Evolutionary conservation across 352 stramenopile genomes (phyloP), one percentile per base, ranked within the genome.

Genomic region (Globisporangium recalcitrans): DNA sequence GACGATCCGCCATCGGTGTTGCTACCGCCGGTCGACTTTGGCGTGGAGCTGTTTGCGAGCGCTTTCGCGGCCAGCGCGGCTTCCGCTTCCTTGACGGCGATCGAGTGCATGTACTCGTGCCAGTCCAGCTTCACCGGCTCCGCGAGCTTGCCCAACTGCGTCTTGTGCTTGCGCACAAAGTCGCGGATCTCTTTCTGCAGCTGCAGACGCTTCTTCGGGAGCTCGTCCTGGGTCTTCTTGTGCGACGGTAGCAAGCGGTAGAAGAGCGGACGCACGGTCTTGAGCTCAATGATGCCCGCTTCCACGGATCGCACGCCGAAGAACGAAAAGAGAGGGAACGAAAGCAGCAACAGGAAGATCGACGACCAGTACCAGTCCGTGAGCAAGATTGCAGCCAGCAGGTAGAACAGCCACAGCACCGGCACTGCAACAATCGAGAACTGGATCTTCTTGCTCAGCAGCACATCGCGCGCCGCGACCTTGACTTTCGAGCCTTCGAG

Each of bases 391-490:
- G 90, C 83, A 22, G 92, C 71, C 27, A 96, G 61, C 51, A 88
- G 74, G 69, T 98, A 97, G 38, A 90, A 72, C 59, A 96, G 60
- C 78, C 89, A 96, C 9, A 98, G 75, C 57, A 82, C 63, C 11
- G 91, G 91, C 53, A 98, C 88, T 0, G 93, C 84, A 34, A 97
- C 76, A 32, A 97, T 95, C 36, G 87, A 97, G 49, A 97, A 93
- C 57, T 93, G 77, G 60, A 98, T 97, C 73, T 98, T 98, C 74
- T 97, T 97, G 70, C 84, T 96, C 22, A 97, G 60, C 48, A 97
- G 58, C 4, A 98, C 92, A 57, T 98, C 93, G 19, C 84, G 81
- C 31, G 78, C 93, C 22, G 82, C 74, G 40, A 98, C 84, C 65
- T 98, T 98, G 55, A 98, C 93, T 57, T 90, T 95, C 52, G 88